Conservation (phyloP, 1,139 yeast genomes). For the Scheffersomyces cryptocercus region DNA sequence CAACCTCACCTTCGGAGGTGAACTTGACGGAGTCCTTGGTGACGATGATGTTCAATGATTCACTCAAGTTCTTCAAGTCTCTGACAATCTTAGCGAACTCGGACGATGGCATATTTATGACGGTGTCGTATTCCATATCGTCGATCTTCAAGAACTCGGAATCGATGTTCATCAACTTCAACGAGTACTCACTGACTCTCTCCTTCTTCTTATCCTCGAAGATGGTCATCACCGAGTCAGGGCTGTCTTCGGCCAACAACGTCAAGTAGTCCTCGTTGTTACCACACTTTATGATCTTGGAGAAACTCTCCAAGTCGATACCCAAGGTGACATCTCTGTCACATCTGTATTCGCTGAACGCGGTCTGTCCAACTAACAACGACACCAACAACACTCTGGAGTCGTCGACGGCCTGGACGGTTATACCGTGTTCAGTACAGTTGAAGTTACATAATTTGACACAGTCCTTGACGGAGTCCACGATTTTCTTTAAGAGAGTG, state of each 20-base stretch:
- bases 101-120: slow-evolving; percentile 80
- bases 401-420: slow-evolving; percentile 97
- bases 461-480: slow-evolving; percentile 91
- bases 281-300: slow-evolving; percentile 90
- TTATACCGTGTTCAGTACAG: slow-evolving; percentile 91
- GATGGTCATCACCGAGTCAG: slow-evolving; percentile 76
- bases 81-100: slow-evolving; percentile 91
- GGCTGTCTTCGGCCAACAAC: slow-evolving; percentile 87
- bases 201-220: slow-evolving; percentile 92
- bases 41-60: slow-evolving; percentile 81
- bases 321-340: slow-evolving; percentile 94
- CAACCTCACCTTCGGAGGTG: slow-evolving; percentile 89
- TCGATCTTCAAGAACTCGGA: slow-evolving; percentile 93
- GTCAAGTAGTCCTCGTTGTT: slow-evolving; percentile 87
- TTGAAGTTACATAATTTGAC: slow-evolving; percentile 95
- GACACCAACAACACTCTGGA: slow-evolving; percentile 94
- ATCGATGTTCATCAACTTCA: slow-evolving; percentile 95
- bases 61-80: slow-evolving; percentile 83
- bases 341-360: slow-evolving; percentile 93
- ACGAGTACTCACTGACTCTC: slow-evolving; percentile 86
- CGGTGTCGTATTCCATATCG: slow-evolving; percentile 88
- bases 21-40: slow-evolving; percentile 93
- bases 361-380: slow-evolving; percentile 81
- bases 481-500: slow-evolving; percentile 82
- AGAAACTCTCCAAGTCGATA: slow-evolving; percentile 79